These are phyloP conservation scores for Cercophora sp. DNA, from an alignment of 495 filamentous ascomycete genomes.

Conservation along the genomic window DNA sequence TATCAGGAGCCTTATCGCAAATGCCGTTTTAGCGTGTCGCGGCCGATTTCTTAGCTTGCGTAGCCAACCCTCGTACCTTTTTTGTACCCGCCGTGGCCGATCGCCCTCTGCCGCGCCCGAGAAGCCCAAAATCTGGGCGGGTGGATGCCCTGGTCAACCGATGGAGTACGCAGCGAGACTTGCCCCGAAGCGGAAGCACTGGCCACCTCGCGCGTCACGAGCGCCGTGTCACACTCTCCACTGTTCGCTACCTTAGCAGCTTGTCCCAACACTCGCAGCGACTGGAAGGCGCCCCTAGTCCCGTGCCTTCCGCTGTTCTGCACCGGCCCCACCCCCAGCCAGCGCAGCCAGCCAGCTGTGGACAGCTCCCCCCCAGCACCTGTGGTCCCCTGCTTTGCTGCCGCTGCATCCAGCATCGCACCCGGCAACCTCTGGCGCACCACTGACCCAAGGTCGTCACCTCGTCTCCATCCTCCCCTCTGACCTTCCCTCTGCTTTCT, in stretches of 20 bases:
- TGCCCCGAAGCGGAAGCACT: neutral
- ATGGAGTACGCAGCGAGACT: slow-evolving; percentile 16
- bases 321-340: neutral
- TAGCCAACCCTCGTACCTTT: neutral
- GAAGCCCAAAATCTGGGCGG: too few species aligned
- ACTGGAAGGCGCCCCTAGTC: slow-evolving; percentile 1
- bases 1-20: slow-evolving; percentile 32
- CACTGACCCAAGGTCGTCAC: slow-evolving; percentile 17
- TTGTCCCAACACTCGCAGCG: neutral
- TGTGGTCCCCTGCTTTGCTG: slow-evolving; percentile 22
- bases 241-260: slow-evolving; percentile 9
- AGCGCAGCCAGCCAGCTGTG: slow-evolving; percentile 5
- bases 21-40: slow-evolving; percentile 24
- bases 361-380: slow-evolving; percentile 11
- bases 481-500: slow-evolving; percentile 20
- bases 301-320: slow-evolving; percentile 4
- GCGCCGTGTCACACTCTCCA: slow-evolving; percentile 18
- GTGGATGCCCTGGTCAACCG: too few species aligned
- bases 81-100: slow-evolving; percentile 14
- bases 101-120: neutral
- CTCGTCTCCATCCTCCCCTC: slow-evolving; percentile 10
- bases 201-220: slow-evolving; percentile 23
- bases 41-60: slow-evolving; percentile 1
- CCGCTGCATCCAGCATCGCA: slow-evolving; percentile 11
- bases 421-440: slow-evolving; percentile 4